Percentiles rank a stretch among this genome's conserved stretches.
Conservation (phyloP, 768 basidiomycete genomes). For the Mycena pura region DNA sequence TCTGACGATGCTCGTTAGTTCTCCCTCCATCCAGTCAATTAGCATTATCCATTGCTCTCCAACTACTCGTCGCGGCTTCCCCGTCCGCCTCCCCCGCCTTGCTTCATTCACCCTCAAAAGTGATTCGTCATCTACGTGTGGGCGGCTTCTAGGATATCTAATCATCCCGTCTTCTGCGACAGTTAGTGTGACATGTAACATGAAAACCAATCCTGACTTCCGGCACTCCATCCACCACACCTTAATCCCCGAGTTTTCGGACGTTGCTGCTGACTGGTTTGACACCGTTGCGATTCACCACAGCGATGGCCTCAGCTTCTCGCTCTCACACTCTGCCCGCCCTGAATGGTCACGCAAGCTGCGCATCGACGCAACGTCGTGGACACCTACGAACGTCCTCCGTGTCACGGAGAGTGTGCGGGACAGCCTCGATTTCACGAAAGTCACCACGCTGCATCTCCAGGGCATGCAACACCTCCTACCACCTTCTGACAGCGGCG, state of each 20-base stretch:
- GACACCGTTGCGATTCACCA: slow-evolving; percentile 13
- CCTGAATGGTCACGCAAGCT: slow-evolving; percentile 16
- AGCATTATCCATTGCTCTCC: slow-evolving; percentile 5
- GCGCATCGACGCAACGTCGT: background rate
- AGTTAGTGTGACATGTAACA: background rate
- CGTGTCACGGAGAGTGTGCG: slow-evolving; percentile 1
- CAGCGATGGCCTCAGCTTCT: background rate
- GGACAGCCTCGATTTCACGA: slow-evolving; percentile 6
- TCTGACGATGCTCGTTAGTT: slow-evolving; percentile 9
- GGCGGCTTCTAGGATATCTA: slow-evolving; percentile 2
- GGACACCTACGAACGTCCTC: background rate
- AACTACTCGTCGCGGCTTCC: background rate
- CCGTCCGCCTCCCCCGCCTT: slow-evolving; percentile 16
- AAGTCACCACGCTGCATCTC: slow-evolving; percentile 16
- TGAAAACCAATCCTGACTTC: background rate
- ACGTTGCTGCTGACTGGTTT: background rate
- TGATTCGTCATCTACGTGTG: slow-evolving; percentile 2
- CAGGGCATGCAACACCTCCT: background rate
- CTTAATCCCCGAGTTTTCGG: slow-evolving; percentile 9
- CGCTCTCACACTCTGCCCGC: slow-evolving; percentile 6
- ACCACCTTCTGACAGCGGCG: background rate
- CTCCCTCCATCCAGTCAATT: slow-evolving; percentile 16
- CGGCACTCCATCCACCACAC: background rate
- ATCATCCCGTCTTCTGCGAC: slow-evolving; percentile 11
- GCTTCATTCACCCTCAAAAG: background rate